These are phyloP conservation scores for Centrapalus pauciflorus DNA, from an alignment of 129 eudicot species.

Conservation along the genomic window DNA sequence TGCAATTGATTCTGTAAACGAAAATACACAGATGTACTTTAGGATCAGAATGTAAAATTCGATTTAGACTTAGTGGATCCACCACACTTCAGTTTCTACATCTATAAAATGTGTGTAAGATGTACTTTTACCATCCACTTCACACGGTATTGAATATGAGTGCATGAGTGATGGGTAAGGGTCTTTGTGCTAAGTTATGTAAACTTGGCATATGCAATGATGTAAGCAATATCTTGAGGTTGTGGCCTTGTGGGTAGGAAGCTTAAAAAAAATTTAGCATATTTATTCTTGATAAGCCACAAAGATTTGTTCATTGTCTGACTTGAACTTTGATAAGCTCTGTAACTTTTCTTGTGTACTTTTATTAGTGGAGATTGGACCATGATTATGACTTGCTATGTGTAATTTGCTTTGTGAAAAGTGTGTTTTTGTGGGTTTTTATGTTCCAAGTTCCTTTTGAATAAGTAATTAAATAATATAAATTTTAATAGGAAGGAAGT, in stretches of 20 bases:
- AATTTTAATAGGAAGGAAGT: slow-evolving; percentile 1
- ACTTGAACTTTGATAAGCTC: slow-evolving; percentile 15
- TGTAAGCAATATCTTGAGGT: slow-evolving; percentile 25
- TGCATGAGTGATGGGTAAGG: slow-evolving; percentile 16
- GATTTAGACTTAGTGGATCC: too few relatives aligned
- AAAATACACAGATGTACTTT: too few relatives aligned
- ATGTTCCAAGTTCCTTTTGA: neutral
- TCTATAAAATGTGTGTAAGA: too few relatives aligned
- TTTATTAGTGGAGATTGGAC: neutral
- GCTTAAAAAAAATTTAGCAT: too few relatives aligned
- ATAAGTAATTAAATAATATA: neutral
- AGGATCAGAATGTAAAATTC: too few relatives aligned
- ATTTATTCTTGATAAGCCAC: slow-evolving; percentile 11
- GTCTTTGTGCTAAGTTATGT: slow-evolving; percentile 43
- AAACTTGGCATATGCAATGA: slow-evolving; percentile 45
- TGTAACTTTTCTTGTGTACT: neutral
- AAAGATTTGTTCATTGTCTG: slow-evolving; percentile 11
- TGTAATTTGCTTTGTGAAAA: neutral
- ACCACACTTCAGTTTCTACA: too few relatives aligned
- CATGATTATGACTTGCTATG: slow-evolving; percentile 8
- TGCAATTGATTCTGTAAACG: too few relatives aligned
- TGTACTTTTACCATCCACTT: slow-evolving; percentile 34
- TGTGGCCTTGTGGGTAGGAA: slow-evolving; percentile 24
- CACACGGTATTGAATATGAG: slow-evolving; percentile 19
- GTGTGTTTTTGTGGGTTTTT: neutral